phyloP scores from a whole-genome alignment of 805 yeast genomes.

The Sugiyamaella americana region DNA sequence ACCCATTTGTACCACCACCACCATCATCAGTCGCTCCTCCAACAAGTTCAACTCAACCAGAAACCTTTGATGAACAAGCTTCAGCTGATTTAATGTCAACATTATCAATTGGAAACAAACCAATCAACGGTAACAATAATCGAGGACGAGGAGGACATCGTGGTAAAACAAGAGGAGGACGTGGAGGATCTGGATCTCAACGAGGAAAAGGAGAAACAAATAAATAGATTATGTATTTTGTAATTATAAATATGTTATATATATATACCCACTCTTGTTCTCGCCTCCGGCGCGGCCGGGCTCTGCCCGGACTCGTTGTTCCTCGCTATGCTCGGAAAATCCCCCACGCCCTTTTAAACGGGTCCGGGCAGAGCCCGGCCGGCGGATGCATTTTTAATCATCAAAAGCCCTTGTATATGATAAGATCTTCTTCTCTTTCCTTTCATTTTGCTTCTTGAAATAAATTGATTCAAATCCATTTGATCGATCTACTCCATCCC shows the following conservation, averaged over 20 bases:
- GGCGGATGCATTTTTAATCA: too few species aligned
- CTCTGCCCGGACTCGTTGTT: background rate
- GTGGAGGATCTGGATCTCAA: constrained; percentile 14
- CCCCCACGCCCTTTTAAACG: too few species aligned
- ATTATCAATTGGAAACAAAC: constrained; percentile 14
- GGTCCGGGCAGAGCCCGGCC: too few species aligned
- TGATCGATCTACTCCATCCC: constrained; percentile 91
- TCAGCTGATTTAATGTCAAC: constrained; percentile 23
- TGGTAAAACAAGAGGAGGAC: constrained; percentile 19
- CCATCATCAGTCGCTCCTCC: constrained; percentile 14
- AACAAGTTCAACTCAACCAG: constrained; percentile 6
- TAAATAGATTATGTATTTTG: background rate
- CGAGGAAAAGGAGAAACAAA: too few species aligned
- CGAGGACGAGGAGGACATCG: constrained; percentile 20
- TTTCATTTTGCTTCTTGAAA: constrained; percentile 34
- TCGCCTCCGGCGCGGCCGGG: background rate
- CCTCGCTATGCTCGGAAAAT: background rate
- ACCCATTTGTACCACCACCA: constrained; percentile 17
- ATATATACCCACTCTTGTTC: background rate
- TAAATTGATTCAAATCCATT: constrained; percentile 76
- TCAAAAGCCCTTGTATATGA: constrained; percentile 16
- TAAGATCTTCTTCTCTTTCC: constrained; percentile 16
- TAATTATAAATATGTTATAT: background rate
- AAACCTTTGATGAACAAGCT: constrained; percentile 18
- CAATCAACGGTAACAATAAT: constrained; percentile 4